Base-by-base conservation (phyloP, 2,329 filamentous ascomycete species). In the Neoascochyta sp. region DNA sequence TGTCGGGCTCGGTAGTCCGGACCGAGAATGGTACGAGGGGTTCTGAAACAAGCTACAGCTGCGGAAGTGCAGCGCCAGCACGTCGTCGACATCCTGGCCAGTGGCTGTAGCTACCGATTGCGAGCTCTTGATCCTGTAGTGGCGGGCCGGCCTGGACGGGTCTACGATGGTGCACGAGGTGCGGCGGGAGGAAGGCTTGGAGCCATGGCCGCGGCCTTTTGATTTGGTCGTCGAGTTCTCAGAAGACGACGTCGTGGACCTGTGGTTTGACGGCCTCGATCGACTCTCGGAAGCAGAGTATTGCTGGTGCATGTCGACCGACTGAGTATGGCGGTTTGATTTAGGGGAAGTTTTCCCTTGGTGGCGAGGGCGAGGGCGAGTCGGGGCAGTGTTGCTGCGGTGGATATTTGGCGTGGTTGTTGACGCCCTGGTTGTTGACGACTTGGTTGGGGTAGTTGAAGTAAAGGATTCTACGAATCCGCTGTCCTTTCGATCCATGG, bases 51-150 rank as follows among this genome's bases (percentile, higher is more conserved):
- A 41, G 33, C 46, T 58, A 37, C 57, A 63, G 30, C 55, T 60
- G 41, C 62, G 58, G 29, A 60, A 62, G 39, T 65, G 62, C 17
- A 65, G 47, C 9, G 62, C 62, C 1, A 63, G 50, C 9, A 62
- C 59, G 29, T 63, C 60, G 38, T 65, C 61, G 23, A 64, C 49
- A 26, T 64, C 60, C 30, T 52, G 53, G 30, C 43, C 52, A 17
- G 34, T 34, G 22, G 42, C 35, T 8, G 48, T 34, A 5, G 49
- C 47, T 8, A 43, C 39, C 10, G 52, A 47, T 24, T 60, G 51
- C 4, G 52, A 54, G 31, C 55, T 63, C 20, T 52, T 54, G 18
- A 62, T 54, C 20, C 60, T 44, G 39, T 59, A 54, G 30, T 63
- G 55, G 18, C 55, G 55, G 24, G 53, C 47, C 43, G 56, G 55